These are phyloP conservation scores for Xylariaceae sp. DNA, from an alignment of 2,329 filamentous ascomycete species.

Conservation along the genomic window DNA sequence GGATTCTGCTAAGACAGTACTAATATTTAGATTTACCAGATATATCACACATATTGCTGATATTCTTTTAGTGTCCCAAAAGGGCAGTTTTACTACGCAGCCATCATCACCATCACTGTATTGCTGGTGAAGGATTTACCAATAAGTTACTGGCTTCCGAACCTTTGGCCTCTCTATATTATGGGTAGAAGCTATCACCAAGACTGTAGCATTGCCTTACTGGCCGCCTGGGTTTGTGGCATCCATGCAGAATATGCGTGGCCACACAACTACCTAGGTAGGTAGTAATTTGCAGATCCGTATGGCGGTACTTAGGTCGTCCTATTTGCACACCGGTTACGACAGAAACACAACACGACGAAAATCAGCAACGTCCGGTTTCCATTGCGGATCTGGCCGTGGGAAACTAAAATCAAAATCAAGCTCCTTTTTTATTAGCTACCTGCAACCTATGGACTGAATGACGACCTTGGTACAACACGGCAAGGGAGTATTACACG, in stretches of 20 bases:
- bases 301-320: no score
- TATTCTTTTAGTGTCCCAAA: no score
- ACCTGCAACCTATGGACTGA: constrained; percentile 18
- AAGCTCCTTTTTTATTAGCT: constrained; percentile 4
- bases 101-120: neutral
- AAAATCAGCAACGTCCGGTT: neutral
- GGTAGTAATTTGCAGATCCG: neutral
- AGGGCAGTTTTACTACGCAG: no score
- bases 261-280: no score
- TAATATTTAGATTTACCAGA: no score
- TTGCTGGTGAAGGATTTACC: neutral
- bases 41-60: no score
- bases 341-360: neutral
- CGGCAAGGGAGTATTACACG: constrained; percentile 20
- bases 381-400: neutral
- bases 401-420: no score
- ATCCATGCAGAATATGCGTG: neutral
- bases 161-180: neutral
- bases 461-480: constrained; percentile 25
- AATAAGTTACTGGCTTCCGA: neutral
- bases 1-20: no score
- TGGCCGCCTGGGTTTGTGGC: neutral
- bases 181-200: neutral
- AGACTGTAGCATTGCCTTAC: neutral
- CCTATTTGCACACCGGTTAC: neutral